Conservation (phyloP, 1,284 basidiomycete species). For the Ganoderma meredithae region DNA sequence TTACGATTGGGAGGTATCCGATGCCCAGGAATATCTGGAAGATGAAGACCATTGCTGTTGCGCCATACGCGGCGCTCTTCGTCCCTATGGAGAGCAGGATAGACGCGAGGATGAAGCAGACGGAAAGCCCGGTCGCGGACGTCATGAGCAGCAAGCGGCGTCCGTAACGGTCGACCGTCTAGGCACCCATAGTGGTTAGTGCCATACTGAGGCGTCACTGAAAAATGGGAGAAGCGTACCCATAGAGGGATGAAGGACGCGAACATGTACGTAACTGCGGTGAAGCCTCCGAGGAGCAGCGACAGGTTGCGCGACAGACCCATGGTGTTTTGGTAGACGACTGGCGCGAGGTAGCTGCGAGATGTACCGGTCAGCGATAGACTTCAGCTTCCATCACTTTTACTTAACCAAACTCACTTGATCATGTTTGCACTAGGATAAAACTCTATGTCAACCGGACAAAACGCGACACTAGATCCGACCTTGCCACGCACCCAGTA, state of each 20-base stretch:
- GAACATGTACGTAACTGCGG: constrained; percentile 50
- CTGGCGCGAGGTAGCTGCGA: constrained; percentile 47
- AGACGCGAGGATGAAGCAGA: constrained; percentile 35
- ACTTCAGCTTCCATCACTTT: too few relatives aligned
- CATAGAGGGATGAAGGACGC: constrained; percentile 54
- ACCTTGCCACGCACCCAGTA: constrained; percentile 42
- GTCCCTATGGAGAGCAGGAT: constrained; percentile 30
- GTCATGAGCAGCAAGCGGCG: constrained; percentile 49
- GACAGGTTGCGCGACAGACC: constrained; percentile 50
- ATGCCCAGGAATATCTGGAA: constrained; percentile 50
- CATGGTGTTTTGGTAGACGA: constrained; percentile 54
- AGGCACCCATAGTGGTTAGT: neutral
- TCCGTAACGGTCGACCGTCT: constrained; percentile 52
- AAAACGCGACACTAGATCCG: neutral
- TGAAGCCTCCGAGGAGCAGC: constrained; percentile 50
- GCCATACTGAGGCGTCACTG: neutral
- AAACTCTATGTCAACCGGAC: neutral
- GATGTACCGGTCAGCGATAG: neutral
- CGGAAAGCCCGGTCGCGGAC: constrained; percentile 47
- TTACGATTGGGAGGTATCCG: constrained; percentile 49
- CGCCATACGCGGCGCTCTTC: constrained; percentile 28
- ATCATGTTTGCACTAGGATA: constrained; percentile 29
- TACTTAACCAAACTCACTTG: constrained; percentile 12
- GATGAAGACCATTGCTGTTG: constrained; percentile 44
- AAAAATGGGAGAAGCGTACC: constrained; percentile 36